Evolutionary conservation across 2,329 filamentous ascomycete genomes (phyloP).

Genomic region (Verruconis gallopava): DNA sequence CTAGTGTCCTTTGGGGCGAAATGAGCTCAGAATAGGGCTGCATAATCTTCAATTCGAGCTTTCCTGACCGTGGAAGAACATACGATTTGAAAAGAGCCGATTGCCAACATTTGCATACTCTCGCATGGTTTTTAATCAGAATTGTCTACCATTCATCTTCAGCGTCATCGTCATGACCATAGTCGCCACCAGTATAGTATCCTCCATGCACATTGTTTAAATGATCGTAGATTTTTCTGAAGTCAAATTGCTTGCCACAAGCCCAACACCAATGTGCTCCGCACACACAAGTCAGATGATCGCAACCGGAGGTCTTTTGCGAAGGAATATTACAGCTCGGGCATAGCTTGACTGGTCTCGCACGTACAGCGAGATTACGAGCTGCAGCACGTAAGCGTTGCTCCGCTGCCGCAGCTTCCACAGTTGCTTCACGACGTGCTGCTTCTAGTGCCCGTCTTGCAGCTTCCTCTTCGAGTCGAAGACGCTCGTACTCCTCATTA

Average conservation of each 20-base stretch:
- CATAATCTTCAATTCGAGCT: no score
- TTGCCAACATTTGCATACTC: no score
- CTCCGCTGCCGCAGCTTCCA: neutral
- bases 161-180: neutral
- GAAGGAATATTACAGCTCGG: neutral
- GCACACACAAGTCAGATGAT: neutral
- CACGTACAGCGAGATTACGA: neutral
- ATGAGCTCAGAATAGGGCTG: no score
- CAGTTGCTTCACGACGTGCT: neutral
- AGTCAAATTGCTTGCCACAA: neutral
- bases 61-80: no score
- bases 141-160: no score
- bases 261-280: slow-evolving; percentile 1
- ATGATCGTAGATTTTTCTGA: neutral
- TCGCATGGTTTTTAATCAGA: no score
- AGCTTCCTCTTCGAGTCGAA: neutral
- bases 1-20: neutral
- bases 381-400: neutral
- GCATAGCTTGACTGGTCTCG: neutral
- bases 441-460: neutral
- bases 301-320: neutral
- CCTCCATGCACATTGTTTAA: neutral
- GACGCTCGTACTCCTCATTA: neutral
- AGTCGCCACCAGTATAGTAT: neutral
- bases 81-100: no score